Percentiles rank a stretch among this genome's conserved stretches.
phyloP scores from a whole-genome alignment of 371 early-diverging fungal species.

The Phascolomyces articulosus region DNA sequence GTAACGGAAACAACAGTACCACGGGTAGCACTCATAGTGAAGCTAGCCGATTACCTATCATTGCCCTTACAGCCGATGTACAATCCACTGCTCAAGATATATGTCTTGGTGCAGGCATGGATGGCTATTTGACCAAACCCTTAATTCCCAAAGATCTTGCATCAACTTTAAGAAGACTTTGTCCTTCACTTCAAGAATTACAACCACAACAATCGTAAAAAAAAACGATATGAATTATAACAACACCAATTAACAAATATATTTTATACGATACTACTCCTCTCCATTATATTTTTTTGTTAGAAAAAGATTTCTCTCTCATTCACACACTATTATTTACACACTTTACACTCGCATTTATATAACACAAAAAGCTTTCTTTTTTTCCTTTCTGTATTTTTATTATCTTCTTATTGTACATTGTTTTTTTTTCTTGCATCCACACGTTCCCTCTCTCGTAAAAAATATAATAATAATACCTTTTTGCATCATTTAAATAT shows the following conservation, averaged over 20 bases:
- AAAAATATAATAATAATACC: too few species aligned
- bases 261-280: neutral
- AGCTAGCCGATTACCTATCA: conserved; percentile 44
- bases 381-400: neutral
- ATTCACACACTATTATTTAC: too few species aligned
- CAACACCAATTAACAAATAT: too few species aligned
- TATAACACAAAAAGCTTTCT: too few species aligned
- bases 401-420: neutral
- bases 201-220: neutral
- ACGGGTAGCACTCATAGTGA: too few species aligned
- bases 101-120: conserved; percentile 61
- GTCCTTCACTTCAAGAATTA: conserved; percentile 12
- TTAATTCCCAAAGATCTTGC: conserved; percentile 49
- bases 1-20: too few species aligned
- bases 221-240: neutral
- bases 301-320: neutral
- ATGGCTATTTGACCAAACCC: conserved; percentile 67
- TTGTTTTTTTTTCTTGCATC: neutral
- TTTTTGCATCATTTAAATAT: too few species aligned
- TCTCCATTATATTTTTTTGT: neutral
- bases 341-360: too few species aligned
- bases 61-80: conserved; percentile 64
- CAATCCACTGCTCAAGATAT: conserved; percentile 52
- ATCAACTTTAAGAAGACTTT: conserved; percentile 28
- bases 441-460: neutral